Evolutionary conservation across 1,284 basidiomycete species (phyloP).

Genomic region (Cutaneotrichosporon sp.): DNA sequence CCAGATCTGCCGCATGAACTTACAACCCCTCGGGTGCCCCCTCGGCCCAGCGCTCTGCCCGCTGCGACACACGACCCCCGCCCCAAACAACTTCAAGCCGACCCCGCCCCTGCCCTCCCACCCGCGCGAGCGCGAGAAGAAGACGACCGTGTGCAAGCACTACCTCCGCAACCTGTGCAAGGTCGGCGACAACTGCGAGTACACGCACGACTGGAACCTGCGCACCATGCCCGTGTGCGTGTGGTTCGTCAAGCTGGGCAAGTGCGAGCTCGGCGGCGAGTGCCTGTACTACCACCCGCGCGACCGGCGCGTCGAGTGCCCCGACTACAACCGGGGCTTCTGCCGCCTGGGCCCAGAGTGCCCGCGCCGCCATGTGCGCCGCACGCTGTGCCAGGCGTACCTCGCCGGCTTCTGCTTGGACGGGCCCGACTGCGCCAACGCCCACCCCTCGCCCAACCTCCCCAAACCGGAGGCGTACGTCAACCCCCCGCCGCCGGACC

Average conservation of each 20-base stretch:
- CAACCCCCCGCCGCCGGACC: slow-evolving; percentile 71
- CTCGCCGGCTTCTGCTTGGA: slow-evolving; percentile 94
- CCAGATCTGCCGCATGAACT: slow-evolving; percentile 82
- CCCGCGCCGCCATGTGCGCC: slow-evolving; percentile 87
- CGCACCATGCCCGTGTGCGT: slow-evolving; percentile 99
- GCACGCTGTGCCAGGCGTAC: slow-evolving; percentile 88
- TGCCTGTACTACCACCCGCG: slow-evolving; percentile 95
- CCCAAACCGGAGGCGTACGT: slow-evolving; percentile 76
- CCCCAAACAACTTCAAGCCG: slow-evolving; percentile 81
- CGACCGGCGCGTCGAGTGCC: slow-evolving; percentile 88
- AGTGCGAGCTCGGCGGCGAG: slow-evolving; percentile 96
- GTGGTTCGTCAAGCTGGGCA: slow-evolving; percentile 98
- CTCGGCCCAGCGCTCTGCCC: slow-evolving; percentile 85
- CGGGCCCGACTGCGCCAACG: slow-evolving; percentile 83
- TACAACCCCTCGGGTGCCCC: slow-evolving; percentile 80
- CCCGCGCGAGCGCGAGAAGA: slow-evolving; percentile 74
- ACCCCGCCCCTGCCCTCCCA: slow-evolving; percentile 76
- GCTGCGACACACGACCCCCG: slow-evolving; percentile 82
- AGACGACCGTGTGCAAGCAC: slow-evolving; percentile 98
- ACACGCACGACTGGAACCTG: slow-evolving; percentile 98
- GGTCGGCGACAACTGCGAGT: slow-evolving; percentile 97
- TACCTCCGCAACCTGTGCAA: slow-evolving; percentile 98
- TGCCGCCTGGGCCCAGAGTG: slow-evolving; percentile 88
- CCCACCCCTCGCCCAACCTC: slow-evolving; percentile 61
- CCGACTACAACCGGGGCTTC: slow-evolving; percentile 93